phyloP scores from a whole-genome alignment of 371 early-diverging fungal genomes.

The Saksenaea oblongispora region DNA sequence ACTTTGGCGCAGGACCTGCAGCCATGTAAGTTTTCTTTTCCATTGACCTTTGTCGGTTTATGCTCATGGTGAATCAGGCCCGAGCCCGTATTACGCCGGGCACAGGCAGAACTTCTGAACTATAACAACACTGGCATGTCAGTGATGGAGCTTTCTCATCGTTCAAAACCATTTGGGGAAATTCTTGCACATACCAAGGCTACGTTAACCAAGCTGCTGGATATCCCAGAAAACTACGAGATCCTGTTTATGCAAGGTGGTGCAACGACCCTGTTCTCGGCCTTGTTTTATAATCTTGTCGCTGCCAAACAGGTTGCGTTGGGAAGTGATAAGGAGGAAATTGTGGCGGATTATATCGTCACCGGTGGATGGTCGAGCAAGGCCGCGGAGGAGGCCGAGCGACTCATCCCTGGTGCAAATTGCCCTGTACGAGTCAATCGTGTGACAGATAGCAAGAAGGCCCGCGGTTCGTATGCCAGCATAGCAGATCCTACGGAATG shows the following conservation, averaged over 20 bases:
- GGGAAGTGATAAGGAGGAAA: conserved; percentile 25
- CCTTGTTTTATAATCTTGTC: conserved; percentile 86
- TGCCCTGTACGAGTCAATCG: conserved; percentile 61
- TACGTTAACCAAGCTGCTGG: conserved; percentile 67
- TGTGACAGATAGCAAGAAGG: conserved; percentile 60
- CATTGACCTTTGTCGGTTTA: neutral
- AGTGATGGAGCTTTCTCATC: conserved; percentile 94
- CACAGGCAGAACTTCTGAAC: conserved; percentile 80
- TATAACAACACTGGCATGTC: conserved; percentile 85
- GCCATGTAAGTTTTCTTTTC: conserved; percentile 69
- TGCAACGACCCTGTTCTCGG: conserved; percentile 90
- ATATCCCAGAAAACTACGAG: conserved; percentile 86
- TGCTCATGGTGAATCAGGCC: conserved; percentile 48
- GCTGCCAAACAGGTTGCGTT: conserved; percentile 57
- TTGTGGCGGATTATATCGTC: conserved; percentile 85
- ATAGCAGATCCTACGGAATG: conserved; percentile 66
- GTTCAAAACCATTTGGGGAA: conserved; percentile 78
- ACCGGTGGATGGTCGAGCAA: conserved; percentile 93
- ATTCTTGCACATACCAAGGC: conserved; percentile 74
- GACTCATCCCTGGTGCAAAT: conserved; percentile 58
- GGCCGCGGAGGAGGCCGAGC: conserved; percentile 85
- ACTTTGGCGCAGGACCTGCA: conserved; percentile 95
- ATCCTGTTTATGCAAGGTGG: conserved; percentile 96
- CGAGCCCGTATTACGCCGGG: conserved; percentile 74
- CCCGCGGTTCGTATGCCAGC: conserved; percentile 50